Evolutionary conservation across 2,329 filamentous ascomycete genomes (phyloP), one percentile per base, ranked within the genome.

Genomic region (Aureobasidium leucospermi): DNA sequence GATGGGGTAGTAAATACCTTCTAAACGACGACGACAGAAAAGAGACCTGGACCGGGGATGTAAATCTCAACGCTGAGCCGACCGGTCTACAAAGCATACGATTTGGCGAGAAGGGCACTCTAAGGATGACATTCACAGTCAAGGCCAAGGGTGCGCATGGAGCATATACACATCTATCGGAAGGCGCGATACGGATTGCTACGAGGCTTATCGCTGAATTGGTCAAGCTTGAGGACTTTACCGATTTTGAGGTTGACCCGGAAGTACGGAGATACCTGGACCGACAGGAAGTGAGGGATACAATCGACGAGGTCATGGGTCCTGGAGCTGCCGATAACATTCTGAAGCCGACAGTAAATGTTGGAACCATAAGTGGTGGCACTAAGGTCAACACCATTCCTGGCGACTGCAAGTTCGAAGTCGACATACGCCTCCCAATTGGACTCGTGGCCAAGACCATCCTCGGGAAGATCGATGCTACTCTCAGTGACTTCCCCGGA

Each of bases 341-440:
- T 43, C 59, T 70, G 6, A 67, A 63, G 42, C 70, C 74, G 0
- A 77, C 73, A 0, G 64, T 77, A 10, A 75, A 76, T 57, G 73
- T 75, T 38, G 74, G 75, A 9, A 71, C 69, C 5, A 71, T 77
- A n/a, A 64, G 67, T 29, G 75, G 74, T 6, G 75, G 75, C 2
- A 60, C 71, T 9, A 75, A 76, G 58, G 73, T 76, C 62, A 76
- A 77, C 60, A 74, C 74, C 66, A 76, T 76, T 29, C 73, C 74
- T 0, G 69, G 71, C 4, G 46, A 62, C 15, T 76, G 73, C 48
- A 60, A 65, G 1, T 74, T 77, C 59, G 73, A 75, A 62, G 68
- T 69, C 1, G 75, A 76, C 41, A 74, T 76, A 32, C 68, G 74
- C 3, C 63, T 77, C 13, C 74, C 75, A 0, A 69, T 76, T 32